phyloP scores from a whole-genome alignment of 768 basidiomycete species.

The Russula foetens region DNA sequence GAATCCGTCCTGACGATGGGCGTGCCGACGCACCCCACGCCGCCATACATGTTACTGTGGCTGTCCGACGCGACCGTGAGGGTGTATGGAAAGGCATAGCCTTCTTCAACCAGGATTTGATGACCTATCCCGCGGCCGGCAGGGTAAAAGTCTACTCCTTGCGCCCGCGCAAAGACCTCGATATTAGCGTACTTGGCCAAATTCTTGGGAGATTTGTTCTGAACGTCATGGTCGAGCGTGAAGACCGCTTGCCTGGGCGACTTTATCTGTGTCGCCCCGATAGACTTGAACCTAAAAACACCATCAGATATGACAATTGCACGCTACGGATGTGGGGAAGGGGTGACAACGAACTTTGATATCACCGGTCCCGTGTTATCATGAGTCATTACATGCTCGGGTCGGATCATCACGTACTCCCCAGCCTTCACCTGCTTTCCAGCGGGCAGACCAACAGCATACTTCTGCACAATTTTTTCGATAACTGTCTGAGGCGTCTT shows the following conservation, averaged over 20 bases:
- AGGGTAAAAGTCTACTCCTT: conserved; percentile 91
- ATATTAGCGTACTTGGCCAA: conserved; percentile 87
- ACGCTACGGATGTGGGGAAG: neutral
- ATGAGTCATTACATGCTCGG: conserved; percentile 97
- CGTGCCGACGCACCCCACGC: conserved; percentile 94
- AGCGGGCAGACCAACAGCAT: conserved; percentile 81
- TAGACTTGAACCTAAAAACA: conserved; percentile 75
- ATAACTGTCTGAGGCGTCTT: conserved; percentile 76
- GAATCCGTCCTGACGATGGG: conserved; percentile 95
- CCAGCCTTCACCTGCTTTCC: conserved; percentile 83
- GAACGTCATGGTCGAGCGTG: conserved; percentile 96
- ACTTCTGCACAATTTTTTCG: conserved; percentile 97
- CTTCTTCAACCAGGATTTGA: conserved; percentile 95
- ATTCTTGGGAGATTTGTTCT: conserved; percentile 89
- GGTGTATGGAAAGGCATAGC: conserved; percentile 93
- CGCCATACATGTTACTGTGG: conserved; percentile 99
- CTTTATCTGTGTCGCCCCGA: conserved; percentile 79
- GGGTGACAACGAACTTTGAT: conserved; percentile 63
- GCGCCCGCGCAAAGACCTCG: conserved; percentile 78
- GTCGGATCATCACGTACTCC: conserved; percentile 99
- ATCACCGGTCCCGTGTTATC: conserved; percentile 99
- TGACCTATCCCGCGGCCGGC: conserved; percentile 98
- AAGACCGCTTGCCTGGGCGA: conserved; percentile 85
- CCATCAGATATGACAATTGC: neutral
- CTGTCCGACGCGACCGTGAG: conserved; percentile 95